Base-by-base conservation (phyloP, 495 filamentous ascomycete genomes). In the Talaromyces adpressus region DNA sequence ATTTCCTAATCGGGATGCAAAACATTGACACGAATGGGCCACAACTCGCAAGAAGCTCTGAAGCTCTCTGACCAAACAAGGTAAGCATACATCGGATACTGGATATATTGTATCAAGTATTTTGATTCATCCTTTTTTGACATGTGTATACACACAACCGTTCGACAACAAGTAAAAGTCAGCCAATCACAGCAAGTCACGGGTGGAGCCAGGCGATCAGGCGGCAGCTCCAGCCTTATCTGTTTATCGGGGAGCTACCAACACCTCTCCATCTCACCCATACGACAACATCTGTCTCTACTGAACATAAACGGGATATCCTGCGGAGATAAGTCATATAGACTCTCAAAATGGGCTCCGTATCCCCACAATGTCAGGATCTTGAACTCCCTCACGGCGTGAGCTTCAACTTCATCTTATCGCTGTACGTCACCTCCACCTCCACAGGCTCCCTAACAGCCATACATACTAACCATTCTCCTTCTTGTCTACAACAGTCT, bases 361-460 rank as follows among this genome's bases (percentile, higher is more conserved):
- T 66, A 25, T 70, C 66, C 41, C 65, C 70, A 9, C 68, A 76
- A 20, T 80, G 78, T 65, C 68, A 67, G 45, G 70, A 79, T 67
- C 69, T 62, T 25, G 60, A 47, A 20, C 60, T 62, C 11, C 60
- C 41, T 32, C 60, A 51, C 47, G 20, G 25, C 6, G n/a, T 62
- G 12, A 53, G 82, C 67, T 72, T 85, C 57, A 88, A 88, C 70
- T 81, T 89, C 63, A 75, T 84, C 47, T 71, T 89, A 29, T 88
- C 85, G 12, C 79, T 86, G 86, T 87, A 74, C 11, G 30, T 30
- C 30, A 20, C 30, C 57, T 2, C 25, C 25, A 25, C 34, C 22
- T 51, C 47, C 47, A 54, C 7, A 16, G 12, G 39, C 29, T 61
- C 5, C 60, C 32, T 41, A 25, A 3, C 12, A 16, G n/a, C 5